Base-by-base conservation (phyloP, 805 yeast species). In the Wickerhamiella cacticola region DNA sequence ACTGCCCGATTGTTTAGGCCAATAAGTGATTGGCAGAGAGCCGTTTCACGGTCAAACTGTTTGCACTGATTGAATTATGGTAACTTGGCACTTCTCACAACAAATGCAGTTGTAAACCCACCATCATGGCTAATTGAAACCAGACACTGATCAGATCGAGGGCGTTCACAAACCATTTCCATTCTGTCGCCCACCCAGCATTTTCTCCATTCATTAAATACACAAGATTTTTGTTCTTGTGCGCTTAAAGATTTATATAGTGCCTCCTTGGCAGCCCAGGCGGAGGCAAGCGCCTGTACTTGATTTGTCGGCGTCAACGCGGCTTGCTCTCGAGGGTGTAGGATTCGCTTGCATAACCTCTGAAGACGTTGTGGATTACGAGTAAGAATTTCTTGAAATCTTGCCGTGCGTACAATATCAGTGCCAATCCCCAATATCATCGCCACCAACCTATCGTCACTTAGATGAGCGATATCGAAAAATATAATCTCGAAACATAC, bases 191-290 rank as follows among this genome's bases (percentile, higher is more conserved):
- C 42, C 7, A 45, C 49, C 44, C 44, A 28, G 26, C 19, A 7
- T 13, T 26, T 33, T 48, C 50, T 5, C 53, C 92, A 83, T 3
- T 75, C 60, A 6, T 65, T 70, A 66, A 83, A 80, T 23, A 57
- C 59, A 57, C 81, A 82, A 1, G 6, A 6, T n/a, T 45, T 44
- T 59, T 83, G 92, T 34, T 72, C 74, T 2, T 51, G 52, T 1
- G 55, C 45, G 41, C 70, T 74, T 49, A 83, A 60, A 0, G 79
- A 68, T 60, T 83, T 83, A 60, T 67, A 83, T 7, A 81, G 57
- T 1, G 92, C 88, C 56, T 83, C 94, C 54, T 83, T 83, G 7
- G 74, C 65, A 8, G 86, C 79, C 94, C 94, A 83, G 16, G 73
- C 56, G 2, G 77, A 75, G 1, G 84, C 74, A 16, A 82, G 59